A percentile compares a stretch with the other conserved stretches of the same genome.
These are phyloP conservation scores for Paracoccidioides brasiliensis DNA, from an alignment of 2,329 filamentous ascomycete genomes.

Conservation along the genomic window DNA sequence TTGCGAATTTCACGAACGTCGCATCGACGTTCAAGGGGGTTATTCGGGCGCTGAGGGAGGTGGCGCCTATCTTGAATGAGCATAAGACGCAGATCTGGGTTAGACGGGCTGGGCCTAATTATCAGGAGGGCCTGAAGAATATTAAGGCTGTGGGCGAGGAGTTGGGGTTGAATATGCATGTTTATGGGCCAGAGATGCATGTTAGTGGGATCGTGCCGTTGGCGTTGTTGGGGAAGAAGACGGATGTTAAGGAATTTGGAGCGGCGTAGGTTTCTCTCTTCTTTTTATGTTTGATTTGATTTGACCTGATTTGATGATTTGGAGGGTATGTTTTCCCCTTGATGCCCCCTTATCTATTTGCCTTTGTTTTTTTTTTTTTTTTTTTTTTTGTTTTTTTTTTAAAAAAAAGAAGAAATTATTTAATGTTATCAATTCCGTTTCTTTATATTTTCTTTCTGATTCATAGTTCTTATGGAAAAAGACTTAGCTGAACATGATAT, in stretches of 20 bases:
- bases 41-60: conserved; percentile 88
- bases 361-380: no score
- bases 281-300: not conserved
- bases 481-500: not conserved
- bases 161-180: conserved; percentile 90
- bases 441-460: not conserved
- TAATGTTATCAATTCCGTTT: not conserved
- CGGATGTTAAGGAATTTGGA: conserved; percentile 48
- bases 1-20: conserved; percentile 99
- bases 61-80: conserved; percentile 71
- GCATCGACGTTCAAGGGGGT: conserved; percentile 99
- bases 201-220: conserved; percentile 93
- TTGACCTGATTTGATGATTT: not conserved
- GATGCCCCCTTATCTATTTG: no score
- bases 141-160: conserved; percentile 95
- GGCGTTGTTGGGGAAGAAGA: conserved; percentile 56
- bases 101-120: conserved; percentile 81
- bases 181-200: conserved; percentile 68
- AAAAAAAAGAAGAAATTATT: not conserved
- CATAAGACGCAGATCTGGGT: conserved; percentile 99
- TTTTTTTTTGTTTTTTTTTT: not conserved
- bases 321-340: no score
- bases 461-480: not conserved
- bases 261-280: conserved; percentile 10
- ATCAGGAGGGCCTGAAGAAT: conserved; percentile 99